Evolutionary conservation across 2,329 filamentous ascomycete species (phyloP), one percentile per base, ranked within the genome.

Genomic region (Shiraia sp.): DNA sequence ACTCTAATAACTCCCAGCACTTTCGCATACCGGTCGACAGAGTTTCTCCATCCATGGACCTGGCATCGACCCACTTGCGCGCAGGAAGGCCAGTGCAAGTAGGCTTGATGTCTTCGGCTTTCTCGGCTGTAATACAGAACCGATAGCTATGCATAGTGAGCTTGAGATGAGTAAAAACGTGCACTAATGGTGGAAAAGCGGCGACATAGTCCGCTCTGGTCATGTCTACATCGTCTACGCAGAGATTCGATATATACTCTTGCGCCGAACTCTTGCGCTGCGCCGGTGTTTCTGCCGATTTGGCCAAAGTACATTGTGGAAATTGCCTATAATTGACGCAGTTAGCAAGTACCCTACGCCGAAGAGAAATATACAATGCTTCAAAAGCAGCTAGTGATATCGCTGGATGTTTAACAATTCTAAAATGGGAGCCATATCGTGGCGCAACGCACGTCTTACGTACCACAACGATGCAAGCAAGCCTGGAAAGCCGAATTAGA

Each of bases 1-100:
- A 45, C 31, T 46, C 40, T 12, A 61, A 31, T 1, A 66, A 48
- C 3, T 53, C 50, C 66, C 66, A 69, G 45, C 66, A 69, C 31
- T 53, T 57, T 22, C 60, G 60, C 66, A 70, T 70, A 15, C 66
- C 66, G 2, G 65, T 69, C 15, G 65, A 67, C 17, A 70, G 47
- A 19, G 65, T 69, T 40, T 64, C 59, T 4, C 46, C 24, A n/a
- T 59, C 58, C 58, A 70, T 61, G 12, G 49, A 32, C 19, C 51
- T 52, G 45, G 49, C 53, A 26, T 48, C 46, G 6, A 67, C 59
- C 66, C 65, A 70, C 52, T 60, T 68, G 17, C 59, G 51, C 10
- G 45, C 41, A n/a, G 54, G 51, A 30, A 45, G 38, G 23, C 50
- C 55, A 16, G 36, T 36, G 40, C 48, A 49, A 28, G 22, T 17